These are phyloP conservation scores for Lignosus rhinocerotis DNA, from an alignment of 1,284 basidiomycete genomes.

Conservation along the genomic window DNA sequence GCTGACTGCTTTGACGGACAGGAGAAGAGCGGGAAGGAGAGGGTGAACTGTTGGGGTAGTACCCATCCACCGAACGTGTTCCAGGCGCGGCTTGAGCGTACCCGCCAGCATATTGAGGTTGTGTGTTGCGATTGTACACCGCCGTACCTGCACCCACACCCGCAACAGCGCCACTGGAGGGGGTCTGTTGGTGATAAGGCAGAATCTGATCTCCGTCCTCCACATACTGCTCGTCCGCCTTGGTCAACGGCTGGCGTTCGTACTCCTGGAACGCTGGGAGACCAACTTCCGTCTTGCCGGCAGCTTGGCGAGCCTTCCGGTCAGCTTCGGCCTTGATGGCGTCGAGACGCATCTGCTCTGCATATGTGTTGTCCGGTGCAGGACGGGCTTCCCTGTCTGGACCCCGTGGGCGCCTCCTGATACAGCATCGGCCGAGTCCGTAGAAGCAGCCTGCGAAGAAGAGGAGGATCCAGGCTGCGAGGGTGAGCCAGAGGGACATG, in stretches of 20 bases:
- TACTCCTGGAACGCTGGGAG: constrained; percentile 74
- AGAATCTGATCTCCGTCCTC: constrained; percentile 58
- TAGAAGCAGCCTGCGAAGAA: constrained; percentile 88
- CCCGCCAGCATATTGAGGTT: constrained; percentile 44
- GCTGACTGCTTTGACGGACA: constrained; percentile 43
- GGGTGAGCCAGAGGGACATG: constrained; percentile 82
- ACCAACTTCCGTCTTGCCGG: constrained; percentile 55
- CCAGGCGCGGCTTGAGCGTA: constrained; percentile 66
- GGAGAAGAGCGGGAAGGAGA: constrained; percentile 42
- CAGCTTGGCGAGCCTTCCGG: constrained; percentile 66
- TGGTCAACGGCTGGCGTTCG: constrained; percentile 61
- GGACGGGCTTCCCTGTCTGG: constrained; percentile 26
- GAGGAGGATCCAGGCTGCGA: constrained; percentile 80
- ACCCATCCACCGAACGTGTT: constrained; percentile 71
- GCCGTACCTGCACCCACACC: constrained; percentile 27
- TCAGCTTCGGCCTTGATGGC: constrained; percentile 82
- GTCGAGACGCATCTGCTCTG: constrained; percentile 72
- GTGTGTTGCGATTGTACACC: constrained; percentile 32
- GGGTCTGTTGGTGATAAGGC: constrained; percentile 25
- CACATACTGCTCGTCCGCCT: constrained; percentile 33
- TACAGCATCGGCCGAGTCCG: constrained; percentile 78
- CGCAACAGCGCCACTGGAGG: constrained; percentile 16
- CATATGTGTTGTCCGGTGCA: constrained; percentile 37
- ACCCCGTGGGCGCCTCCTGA: constrained; percentile 52
- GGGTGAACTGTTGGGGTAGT: constrained; percentile 48